These are phyloP conservation scores for Stropharia rugosoannulata DNA, from an alignment of 768 basidiomycete species.

Conservation along the genomic window DNA sequence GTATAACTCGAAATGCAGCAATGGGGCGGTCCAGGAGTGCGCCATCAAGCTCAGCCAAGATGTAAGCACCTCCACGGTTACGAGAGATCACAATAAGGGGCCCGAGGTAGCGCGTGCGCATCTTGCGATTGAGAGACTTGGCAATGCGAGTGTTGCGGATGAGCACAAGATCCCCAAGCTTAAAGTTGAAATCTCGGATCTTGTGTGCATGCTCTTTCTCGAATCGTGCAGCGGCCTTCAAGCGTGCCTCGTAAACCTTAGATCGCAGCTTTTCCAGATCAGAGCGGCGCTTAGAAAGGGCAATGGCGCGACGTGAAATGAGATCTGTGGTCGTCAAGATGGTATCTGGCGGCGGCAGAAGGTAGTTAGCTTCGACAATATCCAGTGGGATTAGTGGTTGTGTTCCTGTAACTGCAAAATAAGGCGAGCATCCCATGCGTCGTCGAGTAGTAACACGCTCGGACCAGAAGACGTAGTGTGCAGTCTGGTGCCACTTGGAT, in stretches of 20 bases:
- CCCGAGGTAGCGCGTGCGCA: conserved; percentile 28
- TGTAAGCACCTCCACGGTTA: conserved; percentile 25
- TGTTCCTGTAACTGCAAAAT: conserved; percentile 26
- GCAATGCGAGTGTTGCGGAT: conserved; percentile 32
- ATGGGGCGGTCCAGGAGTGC: conserved; percentile 14
- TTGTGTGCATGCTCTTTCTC: conserved; percentile 16
- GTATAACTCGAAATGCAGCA: conserved; percentile 25
- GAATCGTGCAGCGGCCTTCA: conserved; percentile 14
- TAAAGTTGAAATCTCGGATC: conserved; percentile 26
- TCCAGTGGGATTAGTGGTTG: conserved; percentile 32
- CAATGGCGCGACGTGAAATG: conserved; percentile 18
- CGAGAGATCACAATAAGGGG: conserved; percentile 29
- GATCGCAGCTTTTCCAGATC: conserved; percentile 11
- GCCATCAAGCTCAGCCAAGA: conserved; percentile 25
- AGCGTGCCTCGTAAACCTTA: conserved; percentile 11
- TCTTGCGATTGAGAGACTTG: conserved; percentile 27
- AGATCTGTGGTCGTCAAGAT: conserved; percentile 21
- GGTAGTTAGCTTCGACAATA: conserved; percentile 32
- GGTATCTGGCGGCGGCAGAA: conserved; percentile 18
- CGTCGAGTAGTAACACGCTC: conserved; percentile 29
- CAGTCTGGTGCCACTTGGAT: conserved; percentile 27
- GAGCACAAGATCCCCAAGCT: conserved; percentile 30
- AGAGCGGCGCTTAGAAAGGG: conserved; percentile 19
- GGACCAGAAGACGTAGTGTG: conserved; percentile 31
- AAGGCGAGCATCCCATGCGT: conserved; percentile 30